phyloP scores from a whole-genome alignment of 2,329 filamentous ascomycete species.

The Arthrobotrys iridis region DNA sequence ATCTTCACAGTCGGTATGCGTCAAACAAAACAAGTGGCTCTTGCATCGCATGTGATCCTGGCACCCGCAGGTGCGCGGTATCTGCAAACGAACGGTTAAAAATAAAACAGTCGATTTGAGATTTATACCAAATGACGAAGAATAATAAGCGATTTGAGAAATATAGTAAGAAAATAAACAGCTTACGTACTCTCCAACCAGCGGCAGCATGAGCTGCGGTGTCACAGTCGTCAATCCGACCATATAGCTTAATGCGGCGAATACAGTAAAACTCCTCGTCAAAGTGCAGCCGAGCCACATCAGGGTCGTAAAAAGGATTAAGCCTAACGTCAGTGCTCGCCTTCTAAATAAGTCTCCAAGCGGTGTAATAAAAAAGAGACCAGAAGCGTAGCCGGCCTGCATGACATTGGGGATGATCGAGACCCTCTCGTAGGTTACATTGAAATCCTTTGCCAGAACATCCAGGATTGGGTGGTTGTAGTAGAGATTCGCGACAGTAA shows the following conservation, averaged over 20 bases:
- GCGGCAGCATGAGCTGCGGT: slow-evolving; percentile 80
- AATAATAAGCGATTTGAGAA: not conserved
- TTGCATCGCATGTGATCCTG: not conserved
- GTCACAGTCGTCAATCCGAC: slow-evolving; percentile 82
- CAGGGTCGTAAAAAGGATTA: slow-evolving; percentile 75
- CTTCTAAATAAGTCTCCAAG: slow-evolving; percentile 75
- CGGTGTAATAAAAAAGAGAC: slow-evolving; percentile 78
- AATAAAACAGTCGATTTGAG: not conserved
- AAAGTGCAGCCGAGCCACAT: slow-evolving; percentile 78
- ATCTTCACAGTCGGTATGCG: not conserved
- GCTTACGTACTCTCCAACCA: slow-evolving; percentile 71
- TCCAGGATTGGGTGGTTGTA: slow-evolving; percentile 84
- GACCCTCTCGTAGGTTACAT: slow-evolving; percentile 75
- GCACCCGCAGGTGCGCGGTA: not conserved
- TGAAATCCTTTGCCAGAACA: slow-evolving; percentile 75
- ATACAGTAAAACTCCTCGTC: slow-evolving; percentile 72
- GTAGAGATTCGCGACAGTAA: slow-evolving; percentile 83
- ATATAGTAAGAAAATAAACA: not conserved
- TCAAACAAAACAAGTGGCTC: slow-evolving; percentile 11
- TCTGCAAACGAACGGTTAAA: not conserved
- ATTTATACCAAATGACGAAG: not conserved
- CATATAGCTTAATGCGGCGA: slow-evolving; percentile 76
- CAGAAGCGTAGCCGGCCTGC: slow-evolving; percentile 80
- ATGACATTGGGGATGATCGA: slow-evolving; percentile 76
- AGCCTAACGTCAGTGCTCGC: slow-evolving; percentile 73